Percentiles rank a stretch among this genome's conserved stretches.
Evolutionary conservation across 2,329 filamentous ascomycete genomes (phyloP).

Genomic region (Aureobasidium musti): DNA sequence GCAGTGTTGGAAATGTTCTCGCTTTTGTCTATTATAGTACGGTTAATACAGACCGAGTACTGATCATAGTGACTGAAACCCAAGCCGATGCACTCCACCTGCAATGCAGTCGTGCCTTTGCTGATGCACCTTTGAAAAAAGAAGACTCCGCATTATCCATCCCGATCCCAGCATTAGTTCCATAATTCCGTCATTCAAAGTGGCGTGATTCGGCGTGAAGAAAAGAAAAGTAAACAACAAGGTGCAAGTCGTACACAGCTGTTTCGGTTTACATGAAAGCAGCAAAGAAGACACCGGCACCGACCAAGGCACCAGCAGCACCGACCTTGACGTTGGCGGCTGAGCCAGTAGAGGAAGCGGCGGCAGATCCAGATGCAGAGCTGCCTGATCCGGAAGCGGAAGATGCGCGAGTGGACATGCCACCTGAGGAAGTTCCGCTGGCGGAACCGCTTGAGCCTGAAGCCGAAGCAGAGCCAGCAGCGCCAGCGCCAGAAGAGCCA

Average conservation of each 20-base stretch:
- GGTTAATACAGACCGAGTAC: neutral
- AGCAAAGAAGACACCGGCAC: slow-evolving; percentile 44
- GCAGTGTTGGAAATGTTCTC: neutral
- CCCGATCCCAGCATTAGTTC: slow-evolving; percentile 9
- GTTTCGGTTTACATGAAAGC: slow-evolving; percentile 40
- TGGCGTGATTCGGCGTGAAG: slow-evolving; percentile 6
- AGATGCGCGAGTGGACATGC: slow-evolving; percentile 28
- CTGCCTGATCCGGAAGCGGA: slow-evolving; percentile 21
- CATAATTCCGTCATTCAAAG: neutral
- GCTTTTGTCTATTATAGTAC: neutral
- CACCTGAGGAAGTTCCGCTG: slow-evolving; percentile 11
- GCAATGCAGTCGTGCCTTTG: neutral
- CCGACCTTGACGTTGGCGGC: slow-evolving; percentile 39
- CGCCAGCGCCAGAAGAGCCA: slow-evolving; percentile 30
- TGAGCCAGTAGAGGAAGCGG: slow-evolving; percentile 34
- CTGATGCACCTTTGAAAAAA: neutral
- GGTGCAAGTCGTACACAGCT: neutral
- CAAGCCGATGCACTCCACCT: neutral
- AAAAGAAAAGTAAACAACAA: slow-evolving; percentile 1
- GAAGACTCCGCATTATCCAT: neutral
- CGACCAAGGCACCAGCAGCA: slow-evolving; percentile 41
- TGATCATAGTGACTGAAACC: neutral
- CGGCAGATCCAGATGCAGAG: slow-evolving; percentile 33
- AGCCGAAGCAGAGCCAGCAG: slow-evolving; percentile 17
- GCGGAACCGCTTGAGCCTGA: slow-evolving; percentile 13